These are phyloP conservation scores for Capsella rubella DNA, from an alignment of 441 rosid species.

Conservation along the genomic window DNA sequence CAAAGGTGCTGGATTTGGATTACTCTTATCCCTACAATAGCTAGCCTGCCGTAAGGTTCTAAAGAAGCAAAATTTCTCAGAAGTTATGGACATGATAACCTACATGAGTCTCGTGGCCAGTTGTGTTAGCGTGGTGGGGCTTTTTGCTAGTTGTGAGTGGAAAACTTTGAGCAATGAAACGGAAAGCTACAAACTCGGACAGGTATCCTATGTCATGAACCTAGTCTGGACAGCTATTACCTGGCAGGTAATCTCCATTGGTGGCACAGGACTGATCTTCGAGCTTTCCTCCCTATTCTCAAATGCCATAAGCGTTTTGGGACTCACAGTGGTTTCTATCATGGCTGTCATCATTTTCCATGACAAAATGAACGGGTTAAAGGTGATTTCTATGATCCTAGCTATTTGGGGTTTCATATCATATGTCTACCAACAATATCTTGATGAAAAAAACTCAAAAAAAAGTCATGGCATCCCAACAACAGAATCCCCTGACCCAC, in stretches of 20 bases:
- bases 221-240: slow-evolving; percentile 53
- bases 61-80: slow-evolving; percentile 45
- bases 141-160: slow-evolving; percentile 69
- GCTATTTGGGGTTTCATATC: slow-evolving; percentile 76
- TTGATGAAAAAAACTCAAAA: slow-evolving; percentile 41
- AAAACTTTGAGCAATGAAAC: slow-evolving; percentile 47
- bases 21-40: slow-evolving; percentile 46
- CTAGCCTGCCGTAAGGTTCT: slow-evolving; percentile 55
- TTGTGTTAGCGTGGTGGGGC: slow-evolving; percentile 47
- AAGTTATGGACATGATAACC: slow-evolving; percentile 52
- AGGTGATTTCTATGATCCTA: slow-evolving; percentile 63
- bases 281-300: slow-evolving; percentile 71
- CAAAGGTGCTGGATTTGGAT: slow-evolving; percentile 46
- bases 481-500: slow-evolving; percentile 37
- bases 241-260: slow-evolving; percentile 50
- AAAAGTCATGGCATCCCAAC: slow-evolving; percentile 20
- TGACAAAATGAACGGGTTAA: slow-evolving; percentile 68
- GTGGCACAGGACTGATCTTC: slow-evolving; percentile 59
- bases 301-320: slow-evolving; percentile 60
- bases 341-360: slow-evolving; percentile 60
- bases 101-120: slow-evolving; percentile 50
- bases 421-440: slow-evolving; percentile 56
- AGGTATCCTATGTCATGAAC: slow-evolving; percentile 52
- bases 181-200: slow-evolving; percentile 49
- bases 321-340: slow-evolving; percentile 57